Evolutionary conservation across 2,329 filamentous ascomycete genomes (phyloP).

Genomic region (Calonectria leucothoes): DNA sequence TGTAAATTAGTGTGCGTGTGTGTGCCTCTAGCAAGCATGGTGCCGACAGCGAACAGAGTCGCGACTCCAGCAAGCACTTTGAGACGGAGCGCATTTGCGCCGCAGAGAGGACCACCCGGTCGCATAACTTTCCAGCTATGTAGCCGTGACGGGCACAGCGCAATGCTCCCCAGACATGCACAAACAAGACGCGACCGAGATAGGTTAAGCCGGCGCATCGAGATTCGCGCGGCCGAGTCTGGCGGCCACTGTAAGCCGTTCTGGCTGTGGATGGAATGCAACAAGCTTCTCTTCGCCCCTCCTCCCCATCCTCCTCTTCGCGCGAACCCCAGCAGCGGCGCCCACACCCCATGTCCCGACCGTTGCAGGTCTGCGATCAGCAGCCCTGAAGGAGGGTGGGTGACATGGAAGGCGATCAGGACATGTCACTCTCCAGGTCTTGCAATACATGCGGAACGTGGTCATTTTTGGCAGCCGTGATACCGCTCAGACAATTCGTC

Average conservation of each 20-base stretch:
- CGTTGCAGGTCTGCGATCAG: constrained; percentile 6
- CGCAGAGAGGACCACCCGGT: neutral
- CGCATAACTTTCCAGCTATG: neutral
- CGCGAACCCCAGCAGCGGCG: neutral
- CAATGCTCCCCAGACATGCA: neutral
- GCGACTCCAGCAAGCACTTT: constrained; percentile 2
- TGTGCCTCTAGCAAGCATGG: neutral
- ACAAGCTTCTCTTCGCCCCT: neutral
- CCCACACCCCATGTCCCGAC: constrained; percentile 5
- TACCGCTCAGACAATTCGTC: constrained; percentile 2
- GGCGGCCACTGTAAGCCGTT: neutral
- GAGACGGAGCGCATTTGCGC: constrained; percentile 4
- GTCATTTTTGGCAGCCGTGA: neutral
- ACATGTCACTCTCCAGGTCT: constrained; percentile 16
- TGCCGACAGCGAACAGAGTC: neutral
- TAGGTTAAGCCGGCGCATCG: constrained; percentile 5
- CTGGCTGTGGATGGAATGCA: neutral
- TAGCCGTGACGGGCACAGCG: constrained; percentile 9
- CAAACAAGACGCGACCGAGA: neutral
- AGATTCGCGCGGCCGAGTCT: constrained; percentile 4
- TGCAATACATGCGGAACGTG: neutral
- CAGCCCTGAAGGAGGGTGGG: neutral
- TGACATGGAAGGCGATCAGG: constrained; percentile 17
- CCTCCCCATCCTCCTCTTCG: neutral
- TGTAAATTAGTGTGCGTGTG: neutral